phyloP scores from a whole-genome alignment of 768 basidiomycete genomes.

The Ephemerocybe angulata region DNA sequence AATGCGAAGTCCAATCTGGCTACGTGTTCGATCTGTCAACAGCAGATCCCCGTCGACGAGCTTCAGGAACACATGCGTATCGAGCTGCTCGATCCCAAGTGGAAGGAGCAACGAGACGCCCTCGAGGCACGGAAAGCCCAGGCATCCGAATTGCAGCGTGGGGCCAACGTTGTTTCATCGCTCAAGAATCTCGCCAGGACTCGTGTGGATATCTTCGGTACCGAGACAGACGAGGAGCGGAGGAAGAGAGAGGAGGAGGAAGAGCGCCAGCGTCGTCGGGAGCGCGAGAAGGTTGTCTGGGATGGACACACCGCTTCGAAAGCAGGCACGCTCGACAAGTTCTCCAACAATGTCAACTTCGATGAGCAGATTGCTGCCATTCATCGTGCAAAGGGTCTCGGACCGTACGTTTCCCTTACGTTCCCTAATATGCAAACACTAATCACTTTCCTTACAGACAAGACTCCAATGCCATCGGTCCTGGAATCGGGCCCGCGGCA shows the following conservation, averaged over 20 bases:
- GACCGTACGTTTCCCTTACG: slow-evolving; percentile 55
- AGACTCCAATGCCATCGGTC: slow-evolving; percentile 77
- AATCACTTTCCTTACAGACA: slow-evolving; percentile 40
- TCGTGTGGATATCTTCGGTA: slow-evolving; percentile 97
- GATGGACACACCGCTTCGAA: slow-evolving; percentile 97
- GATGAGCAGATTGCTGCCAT: slow-evolving; percentile 98
- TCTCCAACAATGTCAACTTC: slow-evolving; percentile 88
- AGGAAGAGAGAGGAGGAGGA: slow-evolving; percentile 85
- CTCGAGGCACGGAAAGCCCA: slow-evolving; percentile 89
- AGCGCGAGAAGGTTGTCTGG: slow-evolving; percentile 96
- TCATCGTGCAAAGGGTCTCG: slow-evolving; percentile 87
- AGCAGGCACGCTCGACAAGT: slow-evolving; percentile 88
- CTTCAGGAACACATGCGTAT: slow-evolving; percentile 98
- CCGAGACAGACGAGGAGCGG: slow-evolving; percentile 87
- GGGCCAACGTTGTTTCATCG: slow-evolving; percentile 91
- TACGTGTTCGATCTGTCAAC: slow-evolving; percentile 91
- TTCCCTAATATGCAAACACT: slow-evolving; percentile 11
- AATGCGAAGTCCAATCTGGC: slow-evolving; percentile 69
- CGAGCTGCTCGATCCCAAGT: slow-evolving; percentile 93
- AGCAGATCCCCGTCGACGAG: slow-evolving; percentile 94
- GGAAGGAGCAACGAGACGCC: slow-evolving; percentile 92
- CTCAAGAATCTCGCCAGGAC: slow-evolving; percentile 90
- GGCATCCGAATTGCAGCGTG: slow-evolving; percentile 81
- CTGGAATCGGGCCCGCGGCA: slow-evolving; percentile 82
- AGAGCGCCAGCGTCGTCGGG: slow-evolving; percentile 74